A percentile compares a stretch with the other conserved stretches of the same genome.
Evolutionary conservation across 352 stramenopile species (phyloP).

Genomic region (Aphanomyces cochlioides): DNA sequence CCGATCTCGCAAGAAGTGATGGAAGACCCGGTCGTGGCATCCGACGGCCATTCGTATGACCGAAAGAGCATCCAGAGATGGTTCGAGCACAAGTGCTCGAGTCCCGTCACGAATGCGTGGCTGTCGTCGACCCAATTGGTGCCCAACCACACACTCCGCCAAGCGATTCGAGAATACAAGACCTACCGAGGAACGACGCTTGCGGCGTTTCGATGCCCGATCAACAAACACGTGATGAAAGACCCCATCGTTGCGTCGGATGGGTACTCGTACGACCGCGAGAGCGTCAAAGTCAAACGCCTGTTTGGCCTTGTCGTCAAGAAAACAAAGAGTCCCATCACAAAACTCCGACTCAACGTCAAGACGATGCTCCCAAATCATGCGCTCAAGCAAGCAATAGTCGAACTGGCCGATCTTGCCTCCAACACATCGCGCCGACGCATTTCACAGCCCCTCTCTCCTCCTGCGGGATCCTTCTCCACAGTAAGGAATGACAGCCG

Average conservation of each 20-base stretch:
- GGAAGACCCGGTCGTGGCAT: slow-evolving; percentile 94
- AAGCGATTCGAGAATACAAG: slow-evolving; percentile 12
- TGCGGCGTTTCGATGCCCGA: slow-evolving; percentile 76
- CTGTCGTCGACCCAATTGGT: slow-evolving; percentile 75
- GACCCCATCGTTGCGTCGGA: slow-evolving; percentile 96
- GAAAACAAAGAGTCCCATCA: slow-evolving; percentile 76
- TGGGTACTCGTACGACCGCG: slow-evolving; percentile 96
- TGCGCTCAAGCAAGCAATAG: slow-evolving; percentile 25
- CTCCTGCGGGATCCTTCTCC: not conserved
- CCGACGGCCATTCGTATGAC: slow-evolving; percentile 97
- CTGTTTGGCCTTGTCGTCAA: slow-evolving; percentile 86
- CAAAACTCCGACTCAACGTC: slow-evolving; percentile 21
- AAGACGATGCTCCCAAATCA: slow-evolving; percentile 6
- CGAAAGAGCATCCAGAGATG: slow-evolving; percentile 90
- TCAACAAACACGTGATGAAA: slow-evolving; percentile 93
- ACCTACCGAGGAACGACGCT: slow-evolving; percentile 1
- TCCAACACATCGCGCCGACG: not conserved
- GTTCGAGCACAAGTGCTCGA: slow-evolving; percentile 84
- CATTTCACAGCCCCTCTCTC: not conserved
- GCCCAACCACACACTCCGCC: slow-evolving; percentile 63
- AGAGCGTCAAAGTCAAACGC: slow-evolving; percentile 66
- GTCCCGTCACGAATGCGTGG: slow-evolving; percentile 68
- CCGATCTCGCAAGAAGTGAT: slow-evolving; percentile 94
- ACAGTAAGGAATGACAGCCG: not conserved
- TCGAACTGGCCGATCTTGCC: not conserved